Conservation (phyloP, 2,329 filamentous ascomycete species). For the Penicillium griseofulvum region DNA sequence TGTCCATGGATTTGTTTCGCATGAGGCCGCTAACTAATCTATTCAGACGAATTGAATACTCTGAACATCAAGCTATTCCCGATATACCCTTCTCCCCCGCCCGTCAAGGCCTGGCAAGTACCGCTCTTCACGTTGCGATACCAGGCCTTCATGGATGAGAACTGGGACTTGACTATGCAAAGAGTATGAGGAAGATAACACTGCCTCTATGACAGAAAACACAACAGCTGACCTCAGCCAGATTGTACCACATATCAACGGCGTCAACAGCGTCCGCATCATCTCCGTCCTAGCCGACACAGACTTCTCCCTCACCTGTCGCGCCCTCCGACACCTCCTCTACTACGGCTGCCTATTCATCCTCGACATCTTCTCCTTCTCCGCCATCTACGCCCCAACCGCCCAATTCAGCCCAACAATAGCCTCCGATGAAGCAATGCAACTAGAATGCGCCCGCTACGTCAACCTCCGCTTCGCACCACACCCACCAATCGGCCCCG, state of each 20-base stretch:
- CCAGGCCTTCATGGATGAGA: constrained; percentile 52
- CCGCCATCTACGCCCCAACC: constrained; percentile 83
- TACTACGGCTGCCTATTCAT: constrained; percentile 90
- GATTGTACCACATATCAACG: constrained; percentile 83
- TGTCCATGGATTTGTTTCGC: constrained; percentile 29
- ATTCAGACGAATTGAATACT: constrained; percentile 80
- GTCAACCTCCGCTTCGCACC: constrained; percentile 59
- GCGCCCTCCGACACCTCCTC: constrained; percentile 82
- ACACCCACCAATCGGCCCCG: constrained; percentile 27
- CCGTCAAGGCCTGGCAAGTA: constrained; percentile 84
- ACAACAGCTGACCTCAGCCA: constrained; percentile 30
- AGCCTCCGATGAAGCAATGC: constrained; percentile 70
- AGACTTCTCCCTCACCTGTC: constrained; percentile 79
- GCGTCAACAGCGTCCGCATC: constrained; percentile 81
- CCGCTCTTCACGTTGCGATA: constrained; percentile 68
- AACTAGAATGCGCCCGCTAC: constrained; percentile 85
- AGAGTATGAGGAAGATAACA: constrained; percentile 30
- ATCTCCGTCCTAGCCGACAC: constrained; percentile 84
- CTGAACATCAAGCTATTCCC: constrained; percentile 96
- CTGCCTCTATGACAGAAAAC: neutral
- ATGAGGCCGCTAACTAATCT: constrained; percentile 3
- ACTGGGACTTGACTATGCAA: constrained; percentile 56
- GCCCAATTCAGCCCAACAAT: constrained; percentile 72
- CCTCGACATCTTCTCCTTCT: constrained; percentile 93
- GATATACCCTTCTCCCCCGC: constrained; percentile 70